Evolutionary conservation across 176 grass and related monocot genomes (phyloP).

Genomic region (Oryza glaberrima): DNA sequence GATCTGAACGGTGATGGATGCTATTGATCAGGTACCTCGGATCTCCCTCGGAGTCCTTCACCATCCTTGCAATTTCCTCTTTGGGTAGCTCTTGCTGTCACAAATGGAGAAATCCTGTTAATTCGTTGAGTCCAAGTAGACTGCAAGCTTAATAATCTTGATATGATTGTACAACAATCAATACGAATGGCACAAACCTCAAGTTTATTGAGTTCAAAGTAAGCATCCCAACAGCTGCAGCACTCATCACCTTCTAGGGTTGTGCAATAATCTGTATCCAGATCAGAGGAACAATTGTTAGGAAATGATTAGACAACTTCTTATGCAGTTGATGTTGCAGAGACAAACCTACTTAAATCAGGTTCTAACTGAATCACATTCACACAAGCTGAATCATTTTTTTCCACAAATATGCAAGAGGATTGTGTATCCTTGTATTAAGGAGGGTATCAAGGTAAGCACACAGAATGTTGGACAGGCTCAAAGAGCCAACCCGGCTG

Average conservation of each 20-base stretch:
- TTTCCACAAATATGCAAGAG: too few relatives aligned
- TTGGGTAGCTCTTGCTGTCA: constrained; percentile 57
- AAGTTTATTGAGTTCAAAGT: constrained; percentile 84
- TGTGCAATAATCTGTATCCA: constrained; percentile 74
- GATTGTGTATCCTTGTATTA: too few relatives aligned
- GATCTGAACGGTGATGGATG: constrained; percentile 55
- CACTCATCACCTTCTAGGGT: constrained; percentile 78
- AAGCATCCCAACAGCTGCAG: constrained; percentile 91
- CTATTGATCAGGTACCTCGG: constrained; percentile 53
- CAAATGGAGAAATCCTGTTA: background rate
- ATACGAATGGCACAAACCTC: constrained; percentile 47
- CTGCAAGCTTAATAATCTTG: background rate
- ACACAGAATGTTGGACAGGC: too few relatives aligned
- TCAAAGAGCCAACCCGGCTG: too few relatives aligned
- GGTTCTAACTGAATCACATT: background rate
- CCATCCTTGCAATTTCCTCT: constrained; percentile 56
- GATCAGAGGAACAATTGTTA: constrained; percentile 29
- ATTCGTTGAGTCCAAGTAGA: background rate
- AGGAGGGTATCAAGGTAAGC: too few relatives aligned
- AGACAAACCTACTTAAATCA: background rate
- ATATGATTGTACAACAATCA: background rate
- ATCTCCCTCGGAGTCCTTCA: constrained; percentile 51
- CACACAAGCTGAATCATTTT: too few relatives aligned
- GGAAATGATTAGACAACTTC: background rate
- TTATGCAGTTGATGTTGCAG: background rate